These are phyloP conservation scores for Erodium trifolium DNA, from an alignment of 441 rosid genomes.

Conservation along the genomic window DNA sequence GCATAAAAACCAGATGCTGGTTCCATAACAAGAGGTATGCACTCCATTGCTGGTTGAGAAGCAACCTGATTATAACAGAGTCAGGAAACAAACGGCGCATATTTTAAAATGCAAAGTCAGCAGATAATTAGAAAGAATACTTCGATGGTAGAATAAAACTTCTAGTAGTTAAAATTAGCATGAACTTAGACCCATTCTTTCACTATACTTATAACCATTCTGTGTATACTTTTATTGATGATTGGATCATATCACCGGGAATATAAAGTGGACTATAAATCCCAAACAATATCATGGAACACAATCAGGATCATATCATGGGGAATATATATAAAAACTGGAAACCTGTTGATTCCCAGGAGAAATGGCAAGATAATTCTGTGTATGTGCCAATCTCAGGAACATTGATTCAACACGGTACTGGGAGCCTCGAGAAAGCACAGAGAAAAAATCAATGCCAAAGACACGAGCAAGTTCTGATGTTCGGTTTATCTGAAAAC, in stretches of 20 bases:
- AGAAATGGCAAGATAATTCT: conserved; percentile 92
- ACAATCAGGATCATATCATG: neutral
- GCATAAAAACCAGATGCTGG: conserved; percentile 92
- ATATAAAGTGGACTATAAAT: no score
- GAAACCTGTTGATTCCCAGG: conserved; percentile 91
- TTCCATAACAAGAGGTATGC: conserved; percentile 97
- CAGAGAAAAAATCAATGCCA: conserved; percentile 97
- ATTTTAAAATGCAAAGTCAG: conserved; percentile 8
- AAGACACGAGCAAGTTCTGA: conserved; percentile 98
- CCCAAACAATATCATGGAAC: neutral
- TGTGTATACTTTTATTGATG: neutral
- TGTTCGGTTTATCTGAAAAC: conserved; percentile 88
- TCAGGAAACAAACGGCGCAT: conserved; percentile 15
- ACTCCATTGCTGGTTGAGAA: conserved; percentile 99
- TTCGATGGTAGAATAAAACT: no score
- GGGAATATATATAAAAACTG: neutral
- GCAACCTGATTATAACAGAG: conserved; percentile 57
- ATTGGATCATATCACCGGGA: no score
- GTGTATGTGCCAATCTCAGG: conserved; percentile 87
- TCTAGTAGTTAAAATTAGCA: no score
- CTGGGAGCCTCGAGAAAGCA: conserved; percentile 96
- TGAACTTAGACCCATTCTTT: no score
- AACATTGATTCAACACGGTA: conserved; percentile 98
- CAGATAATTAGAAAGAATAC: no score
- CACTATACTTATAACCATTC: neutral